These are phyloP conservation scores for Telfairia occidentalis DNA, from an alignment of 331 rosid species.

Conservation along the genomic window DNA sequence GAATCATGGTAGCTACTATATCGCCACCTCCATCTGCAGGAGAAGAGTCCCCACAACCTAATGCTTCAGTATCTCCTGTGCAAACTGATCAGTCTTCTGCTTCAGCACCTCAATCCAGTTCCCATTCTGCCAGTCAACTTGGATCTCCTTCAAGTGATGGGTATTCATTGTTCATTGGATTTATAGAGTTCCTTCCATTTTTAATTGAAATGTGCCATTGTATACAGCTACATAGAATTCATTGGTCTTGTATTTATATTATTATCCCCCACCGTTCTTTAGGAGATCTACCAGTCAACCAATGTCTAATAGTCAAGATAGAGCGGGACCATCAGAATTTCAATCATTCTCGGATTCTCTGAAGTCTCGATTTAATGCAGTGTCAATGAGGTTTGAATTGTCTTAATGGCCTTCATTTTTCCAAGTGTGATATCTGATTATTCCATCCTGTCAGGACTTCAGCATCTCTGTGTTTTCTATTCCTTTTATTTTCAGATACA, in stretches of 20 bases:
- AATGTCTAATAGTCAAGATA: slow-evolving; percentile 60
- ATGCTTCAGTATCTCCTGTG: slow-evolving; percentile 28
- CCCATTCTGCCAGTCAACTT: slow-evolving; percentile 25
- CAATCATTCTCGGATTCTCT: slow-evolving; percentile 85
- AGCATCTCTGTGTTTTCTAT: background rate
- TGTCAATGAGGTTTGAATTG: slow-evolving; percentile 47
- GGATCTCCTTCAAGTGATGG: slow-evolving; percentile 40
- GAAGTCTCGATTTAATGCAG: slow-evolving; percentile 72
- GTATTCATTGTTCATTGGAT: slow-evolving; percentile 11
- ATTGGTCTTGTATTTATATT: background rate
- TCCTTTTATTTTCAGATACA: slow-evolving; percentile 40
- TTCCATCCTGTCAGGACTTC: background rate
- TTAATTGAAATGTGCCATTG: background rate
- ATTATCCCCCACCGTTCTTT: background rate
- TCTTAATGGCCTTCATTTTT: background rate
- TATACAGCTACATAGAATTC: background rate
- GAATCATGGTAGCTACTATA: slow-evolving; percentile 28
- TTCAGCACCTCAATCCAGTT: slow-evolving; percentile 49
- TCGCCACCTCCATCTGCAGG: slow-evolving; percentile 30
- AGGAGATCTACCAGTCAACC: slow-evolving; percentile 60
- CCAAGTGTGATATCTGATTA: slow-evolving; percentile 1
- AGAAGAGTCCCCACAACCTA: slow-evolving; percentile 41
- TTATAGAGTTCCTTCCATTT: background rate
- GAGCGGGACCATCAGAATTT: slow-evolving; percentile 87
- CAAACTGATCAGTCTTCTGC: slow-evolving; percentile 44